Percentiles rank a stretch among this genome's conserved stretches.
Evolutionary conservation across 305 asterid species (phyloP).

Genomic region (Fraxinus sp.): DNA sequence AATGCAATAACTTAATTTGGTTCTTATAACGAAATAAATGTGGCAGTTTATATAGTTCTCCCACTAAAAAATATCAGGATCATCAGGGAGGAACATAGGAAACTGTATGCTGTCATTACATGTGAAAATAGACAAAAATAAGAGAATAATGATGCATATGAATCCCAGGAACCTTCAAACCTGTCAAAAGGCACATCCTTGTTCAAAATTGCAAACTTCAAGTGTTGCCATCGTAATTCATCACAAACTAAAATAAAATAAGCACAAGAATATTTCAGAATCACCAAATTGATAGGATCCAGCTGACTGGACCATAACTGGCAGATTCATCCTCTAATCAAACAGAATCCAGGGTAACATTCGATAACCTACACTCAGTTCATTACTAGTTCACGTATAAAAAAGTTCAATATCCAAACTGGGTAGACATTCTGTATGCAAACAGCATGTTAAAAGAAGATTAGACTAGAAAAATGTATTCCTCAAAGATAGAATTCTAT

Average conservation of each 20-base stretch:
- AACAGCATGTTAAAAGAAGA: neutral
- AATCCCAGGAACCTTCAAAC: neutral
- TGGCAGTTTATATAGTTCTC: neutral
- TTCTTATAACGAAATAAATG: neutral
- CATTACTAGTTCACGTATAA: neutral
- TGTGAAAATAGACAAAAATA: neutral
- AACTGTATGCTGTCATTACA: neutral
- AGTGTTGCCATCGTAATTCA: slow-evolving; percentile 2
- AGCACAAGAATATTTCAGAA: neutral
- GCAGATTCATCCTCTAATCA: neutral
- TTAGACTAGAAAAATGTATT: neutral
- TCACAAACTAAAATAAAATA: neutral
- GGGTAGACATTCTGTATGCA: neutral
- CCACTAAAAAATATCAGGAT: neutral
- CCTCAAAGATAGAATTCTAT: neutral
- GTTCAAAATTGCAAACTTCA: neutral
- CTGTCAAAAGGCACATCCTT: neutral
- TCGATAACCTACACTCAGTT: neutral
- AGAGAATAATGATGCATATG: slow-evolving; percentile 10
- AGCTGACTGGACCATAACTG: neutral
- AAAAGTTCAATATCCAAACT: neutral
- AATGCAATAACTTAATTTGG: neutral
- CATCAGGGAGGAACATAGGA: slow-evolving; percentile 10
- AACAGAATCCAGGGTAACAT: neutral
- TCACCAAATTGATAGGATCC: neutral